Conservation (phyloP, 805 yeast species). For the Yamadazyma phyllophila region DNA sequence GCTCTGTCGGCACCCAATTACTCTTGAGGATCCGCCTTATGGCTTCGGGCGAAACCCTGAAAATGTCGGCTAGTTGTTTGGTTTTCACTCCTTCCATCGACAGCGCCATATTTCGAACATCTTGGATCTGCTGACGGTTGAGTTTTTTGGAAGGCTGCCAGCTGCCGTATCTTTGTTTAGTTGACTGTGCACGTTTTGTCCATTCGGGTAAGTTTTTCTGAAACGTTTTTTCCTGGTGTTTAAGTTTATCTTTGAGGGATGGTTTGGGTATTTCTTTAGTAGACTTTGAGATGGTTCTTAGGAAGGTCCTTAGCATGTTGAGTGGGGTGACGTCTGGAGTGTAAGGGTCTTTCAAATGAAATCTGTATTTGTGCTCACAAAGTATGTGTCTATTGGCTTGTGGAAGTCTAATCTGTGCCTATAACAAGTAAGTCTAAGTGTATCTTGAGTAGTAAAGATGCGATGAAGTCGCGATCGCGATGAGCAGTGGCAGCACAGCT, state of each 20-base stretch:
- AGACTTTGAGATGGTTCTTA: conserved; percentile 4
- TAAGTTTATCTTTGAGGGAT: background rate
- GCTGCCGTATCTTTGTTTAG: conserved; percentile 58
- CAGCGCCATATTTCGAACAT: conserved; percentile 54
- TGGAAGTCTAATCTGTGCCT: no score
- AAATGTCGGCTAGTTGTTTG: conserved; percentile 58
- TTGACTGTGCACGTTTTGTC: conserved; percentile 65
- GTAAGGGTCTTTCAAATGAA: no score
- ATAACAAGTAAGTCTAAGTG: no score
- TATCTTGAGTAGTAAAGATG: no score
- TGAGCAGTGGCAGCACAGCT: no score
- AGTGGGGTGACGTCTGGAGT: no score
- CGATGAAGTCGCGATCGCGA: no score
- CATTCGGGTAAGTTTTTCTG: conserved; percentile 43
- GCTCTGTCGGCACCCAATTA: conserved; percentile 65
- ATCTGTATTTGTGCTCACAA: no score
- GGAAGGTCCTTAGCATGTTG: conserved; percentile 5
- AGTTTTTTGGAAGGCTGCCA: conserved; percentile 72
- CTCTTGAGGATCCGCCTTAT: conserved; percentile 76
- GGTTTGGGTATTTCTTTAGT: background rate
- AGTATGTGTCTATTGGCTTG: no score
- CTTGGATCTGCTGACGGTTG: conserved; percentile 67
- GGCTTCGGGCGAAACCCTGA: conserved; percentile 76
- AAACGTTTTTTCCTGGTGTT: conserved; percentile 6
- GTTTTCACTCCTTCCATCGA: conserved; percentile 61